Conservation (phyloP, 2,329 filamentous ascomycete species). For the Aspergillus pseudotamarii region DNA sequence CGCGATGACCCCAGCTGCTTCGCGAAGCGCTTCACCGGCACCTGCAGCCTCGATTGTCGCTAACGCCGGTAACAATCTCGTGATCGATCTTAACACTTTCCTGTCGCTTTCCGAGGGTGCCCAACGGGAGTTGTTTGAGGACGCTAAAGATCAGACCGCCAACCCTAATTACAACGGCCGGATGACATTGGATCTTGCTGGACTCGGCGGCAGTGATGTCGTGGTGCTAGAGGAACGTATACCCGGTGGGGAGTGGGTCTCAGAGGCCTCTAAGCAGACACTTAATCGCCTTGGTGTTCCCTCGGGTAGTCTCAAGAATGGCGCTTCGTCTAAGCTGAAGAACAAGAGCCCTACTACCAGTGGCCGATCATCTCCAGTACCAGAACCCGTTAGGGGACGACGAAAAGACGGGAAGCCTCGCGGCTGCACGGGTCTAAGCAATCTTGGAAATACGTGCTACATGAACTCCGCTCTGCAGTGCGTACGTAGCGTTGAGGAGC, state of each 20-base stretch:
- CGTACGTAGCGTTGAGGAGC: conserved; percentile 86
- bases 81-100: conserved; percentile 67
- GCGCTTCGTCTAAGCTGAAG: conserved; percentile 37
- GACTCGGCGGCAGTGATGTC: conserved; percentile 71
- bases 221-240: conserved; percentile 82
- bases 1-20: conserved; percentile 47
- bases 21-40: conserved; percentile 47
- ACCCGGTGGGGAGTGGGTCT: conserved; percentile 55
- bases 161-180: conserved; percentile 78
- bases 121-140: conserved; percentile 65
- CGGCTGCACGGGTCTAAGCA: conserved; percentile 81
- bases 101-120: conserved; percentile 62
- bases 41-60: conserved; percentile 46
- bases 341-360: conserved; percentile 49
- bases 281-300: conserved; percentile 55
- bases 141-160: conserved; percentile 68
- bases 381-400: conserved; percentile 67
- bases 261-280: conserved; percentile 50
- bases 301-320: conserved; percentile 36
- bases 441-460: conserved; percentile 97
- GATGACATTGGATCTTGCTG: conserved; percentile 65
- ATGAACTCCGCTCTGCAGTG: conserved; percentile 99
- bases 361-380: conserved; percentile 71
- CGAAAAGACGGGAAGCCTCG: conserved; percentile 69
- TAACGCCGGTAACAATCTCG: conserved; percentile 51